These are phyloP conservation scores for Talaromyces sp. DNA, from an alignment of 2,329 filamentous ascomycete species.

Conservation along the genomic window DNA sequence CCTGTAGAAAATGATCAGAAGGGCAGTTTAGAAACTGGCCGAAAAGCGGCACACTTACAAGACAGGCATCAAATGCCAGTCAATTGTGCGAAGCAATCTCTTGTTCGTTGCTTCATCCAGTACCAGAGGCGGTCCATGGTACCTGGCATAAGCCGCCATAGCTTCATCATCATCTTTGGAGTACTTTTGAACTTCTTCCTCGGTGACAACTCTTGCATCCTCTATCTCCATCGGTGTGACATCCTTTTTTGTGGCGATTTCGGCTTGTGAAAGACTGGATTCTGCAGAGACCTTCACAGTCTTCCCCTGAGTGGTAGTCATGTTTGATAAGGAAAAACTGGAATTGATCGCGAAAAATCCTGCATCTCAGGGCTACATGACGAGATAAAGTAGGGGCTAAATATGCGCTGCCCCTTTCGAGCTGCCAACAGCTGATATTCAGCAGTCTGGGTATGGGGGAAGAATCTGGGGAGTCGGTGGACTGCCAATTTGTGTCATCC, in stretches of 20 bases:
- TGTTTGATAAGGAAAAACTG: background rate
- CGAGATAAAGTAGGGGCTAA: background rate
- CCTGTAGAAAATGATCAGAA: background rate
- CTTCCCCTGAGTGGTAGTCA: background rate
- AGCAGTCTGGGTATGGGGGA: background rate
- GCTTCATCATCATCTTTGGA: constrained; percentile 55
- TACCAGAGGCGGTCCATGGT: constrained; percentile 47
- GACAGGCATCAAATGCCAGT: constrained; percentile 54
- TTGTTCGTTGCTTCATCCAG: constrained; percentile 54
- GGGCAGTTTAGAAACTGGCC: background rate
- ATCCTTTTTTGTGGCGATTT: background rate
- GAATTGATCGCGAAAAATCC: background rate
- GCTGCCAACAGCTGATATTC: background rate
- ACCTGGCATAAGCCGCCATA: constrained; percentile 50
- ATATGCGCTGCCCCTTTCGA: background rate
- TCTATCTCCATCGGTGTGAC: background rate
- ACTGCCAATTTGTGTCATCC: background rate
- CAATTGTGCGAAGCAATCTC: constrained; percentile 54
- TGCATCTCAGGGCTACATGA: background rate
- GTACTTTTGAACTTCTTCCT: constrained; percentile 34
- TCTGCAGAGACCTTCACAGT: background rate
- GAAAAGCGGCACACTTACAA: background rate
- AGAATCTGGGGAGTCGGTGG: background rate
- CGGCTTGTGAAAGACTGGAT: background rate
- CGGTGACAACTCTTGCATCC: background rate